Percentiles rank a stretch among this genome's conserved stretches.
Conservation (phyloP, 139 green algal species). For the Volvox africanus region DNA sequence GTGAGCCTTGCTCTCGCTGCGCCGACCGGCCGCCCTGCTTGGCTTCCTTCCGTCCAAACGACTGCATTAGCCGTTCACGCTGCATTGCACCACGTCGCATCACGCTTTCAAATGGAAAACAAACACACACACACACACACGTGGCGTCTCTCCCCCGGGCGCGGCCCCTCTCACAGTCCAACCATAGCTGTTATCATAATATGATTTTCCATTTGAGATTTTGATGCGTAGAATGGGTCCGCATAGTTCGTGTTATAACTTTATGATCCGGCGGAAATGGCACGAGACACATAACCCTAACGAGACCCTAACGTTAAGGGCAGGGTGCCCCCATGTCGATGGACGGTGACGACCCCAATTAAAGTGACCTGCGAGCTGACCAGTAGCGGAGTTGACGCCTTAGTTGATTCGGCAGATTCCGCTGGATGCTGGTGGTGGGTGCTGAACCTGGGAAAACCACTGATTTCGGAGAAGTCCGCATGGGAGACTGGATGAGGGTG, state of each 20-base stretch:
- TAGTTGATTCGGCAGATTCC: too few relatives aligned
- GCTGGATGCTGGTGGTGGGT: too few relatives aligned
- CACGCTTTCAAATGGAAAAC: too few relatives aligned
- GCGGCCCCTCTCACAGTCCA: not conserved
- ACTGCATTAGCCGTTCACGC: conserved; percentile 11
- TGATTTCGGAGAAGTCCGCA: too few relatives aligned
- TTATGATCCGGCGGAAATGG: too few relatives aligned
- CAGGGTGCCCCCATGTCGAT: too few relatives aligned
- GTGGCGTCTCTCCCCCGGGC: not conserved
- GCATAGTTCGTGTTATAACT: too few relatives aligned
- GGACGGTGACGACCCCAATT: too few relatives aligned
- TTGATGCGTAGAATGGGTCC: not conserved
- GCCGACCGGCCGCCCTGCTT: conserved; percentile 15
- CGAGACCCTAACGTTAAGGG: not conserved
- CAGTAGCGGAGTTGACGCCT: too few relatives aligned
- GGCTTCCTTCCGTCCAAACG: conserved; percentile 25
- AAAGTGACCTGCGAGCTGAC: too few relatives aligned
- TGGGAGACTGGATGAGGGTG: too few relatives aligned
- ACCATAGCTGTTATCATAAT: not conserved
- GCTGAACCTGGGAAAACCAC: too few relatives aligned
- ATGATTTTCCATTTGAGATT: not conserved
- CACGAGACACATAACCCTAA: not conserved
- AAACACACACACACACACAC: not conserved
- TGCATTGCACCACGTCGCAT: not conserved
- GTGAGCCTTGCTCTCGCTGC: not conserved